Base-by-base conservation (phyloP, 495 filamentous ascomycete genomes). In the Extremus antarcticus region DNA sequence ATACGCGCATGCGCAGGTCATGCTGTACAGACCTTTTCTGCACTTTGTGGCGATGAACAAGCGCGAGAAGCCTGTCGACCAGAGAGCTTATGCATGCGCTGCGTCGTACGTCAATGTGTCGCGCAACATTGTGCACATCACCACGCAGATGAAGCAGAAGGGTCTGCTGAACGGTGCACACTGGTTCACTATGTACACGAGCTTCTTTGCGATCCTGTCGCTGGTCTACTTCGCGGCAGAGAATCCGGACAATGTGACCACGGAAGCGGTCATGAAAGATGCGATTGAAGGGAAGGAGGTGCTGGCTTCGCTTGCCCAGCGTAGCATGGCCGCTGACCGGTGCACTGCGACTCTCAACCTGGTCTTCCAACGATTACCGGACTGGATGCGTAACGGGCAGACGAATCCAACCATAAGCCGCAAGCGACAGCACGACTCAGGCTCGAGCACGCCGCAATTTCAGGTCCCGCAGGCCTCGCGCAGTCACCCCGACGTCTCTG, bases 131-230 rank as follows among this genome's bases (percentile, higher is more conserved):
- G 81, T 97, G 32, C 91, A 95, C 67, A 92, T 95, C 55, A 87
- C 86, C 1, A 81, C 80, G 24, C 86, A 92, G 59, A 96, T 97
- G 81, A 88, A 90, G 57, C 85, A 83, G 63, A 77, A 82, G 59
- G 84, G 83, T 0, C 74, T 94, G 11, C 77, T 98, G 21, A 86
- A 87, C 61, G 92, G 92, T 0, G 87, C 90, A 0, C 95, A 90
- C 70, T 98, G 92, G 92, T 96, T 95, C 62, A 86, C 85, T 47
- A 88, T 95, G 71, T 97, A 96, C 61, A 94, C 92, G 1, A 87
- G 88, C 15, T 97, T 95, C 71, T 97, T 95, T 67, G 85, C 90
- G 21, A 89, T 96, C 43, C 74, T 98, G 10, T 89, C 90, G 0
- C 71, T 97, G 54, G 73, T 95, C 15, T 98, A 90, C 70, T 96